These are phyloP conservation scores for Diaporthe aspalathi DNA, from an alignment of 2,329 filamentous ascomycete species.

Conservation along the genomic window DNA sequence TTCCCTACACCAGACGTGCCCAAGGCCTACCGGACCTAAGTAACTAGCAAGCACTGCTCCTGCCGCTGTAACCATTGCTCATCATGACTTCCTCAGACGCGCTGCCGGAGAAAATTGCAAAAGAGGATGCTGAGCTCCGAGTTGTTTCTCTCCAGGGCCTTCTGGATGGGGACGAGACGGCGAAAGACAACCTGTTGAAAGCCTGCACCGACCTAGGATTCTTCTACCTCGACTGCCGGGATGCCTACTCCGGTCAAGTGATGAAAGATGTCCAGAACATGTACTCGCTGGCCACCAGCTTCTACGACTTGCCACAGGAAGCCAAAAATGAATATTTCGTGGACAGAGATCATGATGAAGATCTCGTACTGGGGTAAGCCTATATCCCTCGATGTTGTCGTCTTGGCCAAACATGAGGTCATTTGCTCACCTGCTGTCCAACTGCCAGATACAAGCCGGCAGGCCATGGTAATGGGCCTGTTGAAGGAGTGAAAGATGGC, in stretches of 20 bases:
- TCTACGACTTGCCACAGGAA: conserved; percentile 9
- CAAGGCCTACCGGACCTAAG: too few species aligned
- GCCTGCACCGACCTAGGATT: conserved; percentile 21
- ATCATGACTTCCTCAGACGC: neutral
- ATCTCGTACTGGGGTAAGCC: conserved; percentile 15
- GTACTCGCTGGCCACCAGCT: neutral
- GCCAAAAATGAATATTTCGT: neutral
- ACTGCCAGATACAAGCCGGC: conserved; percentile 11
- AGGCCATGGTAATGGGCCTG: neutral
- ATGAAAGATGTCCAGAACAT: conserved; percentile 12
- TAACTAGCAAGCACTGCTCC: neutral
- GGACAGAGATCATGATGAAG: conserved; percentile 16
- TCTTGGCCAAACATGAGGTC: accelerated
- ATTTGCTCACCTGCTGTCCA: neutral
- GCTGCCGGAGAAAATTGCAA: conserved; percentile 2
- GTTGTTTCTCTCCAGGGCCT: conserved; percentile 5
- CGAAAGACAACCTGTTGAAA: neutral
- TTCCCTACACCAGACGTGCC: too few species aligned
- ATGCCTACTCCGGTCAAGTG: neutral
- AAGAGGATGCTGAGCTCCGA: neutral
- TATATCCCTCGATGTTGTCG: accelerated
- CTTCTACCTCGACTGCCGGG: conserved; percentile 22
- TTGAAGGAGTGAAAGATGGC: conserved; percentile 6
- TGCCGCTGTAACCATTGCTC: too few species aligned
- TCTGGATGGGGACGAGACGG: neutral